These are phyloP conservation scores for Thelephora terrestris DNA, from an alignment of 1,284 basidiomycete species.

Conservation along the genomic window DNA sequence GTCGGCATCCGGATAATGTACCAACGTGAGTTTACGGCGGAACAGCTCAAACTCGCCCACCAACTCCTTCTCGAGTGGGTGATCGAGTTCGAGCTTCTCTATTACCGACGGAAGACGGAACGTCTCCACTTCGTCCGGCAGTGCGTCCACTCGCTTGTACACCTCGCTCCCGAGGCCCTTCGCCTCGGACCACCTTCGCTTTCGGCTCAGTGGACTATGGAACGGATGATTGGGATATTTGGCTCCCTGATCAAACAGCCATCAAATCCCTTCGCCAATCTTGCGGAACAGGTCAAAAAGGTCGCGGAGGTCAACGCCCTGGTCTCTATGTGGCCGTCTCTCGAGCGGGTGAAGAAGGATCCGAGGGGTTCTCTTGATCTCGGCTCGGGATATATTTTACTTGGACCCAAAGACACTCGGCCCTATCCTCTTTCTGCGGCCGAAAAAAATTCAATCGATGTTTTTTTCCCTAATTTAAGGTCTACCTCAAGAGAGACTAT, in stretches of 20 bases:
- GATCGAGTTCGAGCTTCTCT: conserved; percentile 15
- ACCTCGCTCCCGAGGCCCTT: conserved; percentile 9
- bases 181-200: conserved; percentile 15
- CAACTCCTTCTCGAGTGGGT: conserved; percentile 8
- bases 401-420: too few species aligned
- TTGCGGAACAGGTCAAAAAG: conserved; percentile 15
- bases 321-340: conserved; percentile 14
- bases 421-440: too few species aligned
- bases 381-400: too few species aligned
- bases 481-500: not conserved
- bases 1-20: conserved; percentile 8
- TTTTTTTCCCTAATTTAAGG: too few species aligned
- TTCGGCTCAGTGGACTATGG: too few species aligned
- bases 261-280: conserved; percentile 17
- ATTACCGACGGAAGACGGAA: too few species aligned
- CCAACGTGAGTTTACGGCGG: conserved; percentile 7
- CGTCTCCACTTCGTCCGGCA: conserved; percentile 17
- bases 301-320: conserved; percentile 13
- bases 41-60: conserved; percentile 5
- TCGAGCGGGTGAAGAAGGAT: too few species aligned
- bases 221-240: too few species aligned
- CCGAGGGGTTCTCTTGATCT: too few species aligned
- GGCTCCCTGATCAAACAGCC: too few species aligned
- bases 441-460: too few species aligned
- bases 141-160: too few species aligned